Evolutionary conservation across 768 basidiomycete species (phyloP), one percentile per base, ranked within the genome.

Genomic region (Termitomyces sp.): DNA sequence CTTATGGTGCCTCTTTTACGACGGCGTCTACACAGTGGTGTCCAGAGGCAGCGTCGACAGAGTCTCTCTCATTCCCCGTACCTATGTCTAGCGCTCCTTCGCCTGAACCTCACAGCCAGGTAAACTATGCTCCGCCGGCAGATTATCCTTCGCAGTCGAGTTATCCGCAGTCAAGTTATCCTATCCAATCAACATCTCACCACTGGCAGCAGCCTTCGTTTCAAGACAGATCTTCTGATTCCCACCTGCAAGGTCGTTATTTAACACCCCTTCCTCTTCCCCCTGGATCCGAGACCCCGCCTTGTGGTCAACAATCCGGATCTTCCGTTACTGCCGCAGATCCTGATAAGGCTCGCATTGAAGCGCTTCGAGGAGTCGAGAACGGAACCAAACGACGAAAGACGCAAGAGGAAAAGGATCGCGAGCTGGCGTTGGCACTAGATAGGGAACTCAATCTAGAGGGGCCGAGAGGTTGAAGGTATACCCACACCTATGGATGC

Each of bases 191-290:
- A 20, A 27, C 61, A 53, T 44, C 62, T 32, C 61, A 69, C 53
- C 9, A n/a, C 32, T 50, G 32, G 49, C 14, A 32, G 12, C 43
- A 63, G 51, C 57, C 57, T 46, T 43, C 59, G 51, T 20, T 46
- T 27, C 22, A 60, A 5, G 60, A 55, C 27, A 69, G 71, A 27
- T 55, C 74, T 7, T 75, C 73, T 2, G 79, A 80, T 61, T 75
- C 78, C 27, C 75, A 79, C 61, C 69, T 78, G 9, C 65, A 71
- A 37, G 68, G 67, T 22, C 78, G 83, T 20, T 86, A 86, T 66
- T 74, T 77, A 46, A 71, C 77, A 0, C 82, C 85, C 16, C 69
- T 85, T 16, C 83, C 83, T 4, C 72, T 84, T 9, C 84, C 84
- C n/a, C 70, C 75, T 22, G 74, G 71, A 16, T 58, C 68, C 14